Evolutionary conservation across 345 rosid species (phyloP).

Genomic region (Combretum micranthum): DNA sequence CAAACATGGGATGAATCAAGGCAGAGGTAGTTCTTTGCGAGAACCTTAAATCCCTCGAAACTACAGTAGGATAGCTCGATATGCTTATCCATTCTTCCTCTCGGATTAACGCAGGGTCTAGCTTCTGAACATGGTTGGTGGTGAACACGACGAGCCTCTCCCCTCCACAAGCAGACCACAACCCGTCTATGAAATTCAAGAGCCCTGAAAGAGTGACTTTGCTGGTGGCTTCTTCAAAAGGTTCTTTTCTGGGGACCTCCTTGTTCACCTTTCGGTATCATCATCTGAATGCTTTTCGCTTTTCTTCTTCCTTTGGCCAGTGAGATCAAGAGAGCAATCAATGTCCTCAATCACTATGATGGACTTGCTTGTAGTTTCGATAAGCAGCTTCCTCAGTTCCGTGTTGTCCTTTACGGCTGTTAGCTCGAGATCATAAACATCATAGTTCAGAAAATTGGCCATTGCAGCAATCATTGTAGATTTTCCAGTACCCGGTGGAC

Average conservation of each 20-base stretch:
- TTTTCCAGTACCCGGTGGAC: conserved; percentile 39
- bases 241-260: conserved; percentile 16
- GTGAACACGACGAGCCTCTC: conserved; percentile 63
- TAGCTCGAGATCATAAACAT: conserved; percentile 35
- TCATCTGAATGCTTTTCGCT: conserved; percentile 17
- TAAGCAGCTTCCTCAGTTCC: conserved; percentile 31
- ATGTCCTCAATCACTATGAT: conserved; percentile 51
- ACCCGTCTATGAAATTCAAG: conserved; percentile 59
- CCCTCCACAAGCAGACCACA: conserved; percentile 68
- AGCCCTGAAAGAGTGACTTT: conserved; percentile 62
- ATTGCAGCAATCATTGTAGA: conserved; percentile 44
- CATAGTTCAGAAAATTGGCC: conserved; percentile 35
- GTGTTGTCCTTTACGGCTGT: conserved; percentile 36
- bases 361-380: conserved; percentile 41
- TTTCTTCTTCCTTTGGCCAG: conserved; percentile 43
- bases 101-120: conserved; percentile 67
- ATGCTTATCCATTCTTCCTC: conserved; percentile 65
- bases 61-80: conserved; percentile 41
- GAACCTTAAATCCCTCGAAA: conserved; percentile 40
- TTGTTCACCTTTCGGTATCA: conserved; percentile 20
- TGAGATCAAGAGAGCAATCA: conserved; percentile 51
- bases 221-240: conserved; percentile 25
- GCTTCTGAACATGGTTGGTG: conserved; percentile 51
- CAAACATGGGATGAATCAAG: conserved; percentile 33
- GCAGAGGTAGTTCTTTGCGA: conserved; percentile 35